A percentile compares a stretch with the other conserved stretches of the same genome.
These are phyloP conservation scores for Arthrobotrys conoides DNA, from an alignment of 2,329 filamentous ascomycete genomes.

Conservation along the genomic window DNA sequence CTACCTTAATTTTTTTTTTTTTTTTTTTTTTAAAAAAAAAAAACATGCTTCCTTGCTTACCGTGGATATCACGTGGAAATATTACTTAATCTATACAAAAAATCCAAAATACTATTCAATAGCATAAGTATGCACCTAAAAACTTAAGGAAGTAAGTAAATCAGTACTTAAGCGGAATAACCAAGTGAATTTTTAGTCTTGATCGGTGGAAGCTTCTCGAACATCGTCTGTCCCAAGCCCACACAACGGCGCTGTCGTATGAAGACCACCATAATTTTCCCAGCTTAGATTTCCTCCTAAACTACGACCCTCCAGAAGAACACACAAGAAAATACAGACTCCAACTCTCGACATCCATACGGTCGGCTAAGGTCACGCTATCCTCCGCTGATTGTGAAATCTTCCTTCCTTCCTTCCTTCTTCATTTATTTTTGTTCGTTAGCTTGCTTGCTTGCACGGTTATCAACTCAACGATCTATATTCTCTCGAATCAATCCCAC, in stretches of 20 bases:
- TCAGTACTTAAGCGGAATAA: too few species aligned
- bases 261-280: slow-evolving; percentile 22
- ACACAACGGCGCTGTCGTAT: slow-evolving; percentile 12
- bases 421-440: not conserved
- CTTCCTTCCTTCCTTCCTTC: not conserved
- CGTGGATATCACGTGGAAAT: too few species aligned
- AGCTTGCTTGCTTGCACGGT: not conserved
- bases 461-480: slow-evolving; percentile 15
- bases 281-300: not conserved
- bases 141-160: too few species aligned
- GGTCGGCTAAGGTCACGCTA: not conserved
- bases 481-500: not conserved
- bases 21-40: too few species aligned
- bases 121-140: too few species aligned
- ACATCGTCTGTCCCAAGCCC: slow-evolving; percentile 12
- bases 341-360: not conserved
- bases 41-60: too few species aligned
- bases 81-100: too few species aligned
- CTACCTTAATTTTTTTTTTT: too few species aligned
- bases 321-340: not conserved
- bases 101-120: too few species aligned
- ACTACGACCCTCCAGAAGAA: not conserved
- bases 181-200: slow-evolving; percentile 3
- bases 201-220: slow-evolving; percentile 58
- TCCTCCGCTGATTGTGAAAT: not conserved